Evolutionary conservation across 2,329 filamentous ascomycete species (phyloP).

Genomic region (Beauveria asiatica): DNA sequence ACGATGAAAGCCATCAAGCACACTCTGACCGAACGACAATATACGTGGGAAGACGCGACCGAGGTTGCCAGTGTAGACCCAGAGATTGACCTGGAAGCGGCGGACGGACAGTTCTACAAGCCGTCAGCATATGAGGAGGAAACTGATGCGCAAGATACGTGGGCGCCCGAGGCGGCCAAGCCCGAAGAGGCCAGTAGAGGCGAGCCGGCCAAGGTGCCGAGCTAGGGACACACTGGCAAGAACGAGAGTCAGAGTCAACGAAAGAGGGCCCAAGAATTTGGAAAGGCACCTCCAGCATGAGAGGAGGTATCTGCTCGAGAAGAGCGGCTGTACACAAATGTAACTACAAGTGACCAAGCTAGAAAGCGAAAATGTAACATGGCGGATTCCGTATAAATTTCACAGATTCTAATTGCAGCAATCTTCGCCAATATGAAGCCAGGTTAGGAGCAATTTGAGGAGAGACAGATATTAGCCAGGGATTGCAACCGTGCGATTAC

Average conservation of each 20-base stretch:
- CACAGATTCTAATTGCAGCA: constrained; percentile 1
- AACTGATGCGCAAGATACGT: constrained; percentile 16
- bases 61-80: constrained; percentile 56
- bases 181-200: constrained; percentile 9
- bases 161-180: constrained; percentile 17
- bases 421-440: neutral
- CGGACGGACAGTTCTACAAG: constrained; percentile 40
- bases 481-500: neutral
- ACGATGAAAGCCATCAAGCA: constrained; percentile 82
- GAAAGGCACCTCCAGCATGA: neutral
- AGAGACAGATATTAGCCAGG: neutral
- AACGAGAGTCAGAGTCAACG: neutral
- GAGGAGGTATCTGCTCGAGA: neutral
- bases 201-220: constrained; percentile 9
- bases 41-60: constrained; percentile 74
- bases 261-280: neutral
- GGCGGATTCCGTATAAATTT: constrained; percentile 1
- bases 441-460: neutral
- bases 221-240: neutral
- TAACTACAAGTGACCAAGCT: constrained; percentile 2
- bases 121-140: constrained; percentile 33
- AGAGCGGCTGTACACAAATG: constrained; percentile 6
- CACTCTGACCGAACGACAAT: constrained; percentile 76
- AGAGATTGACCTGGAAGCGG: constrained; percentile 52
- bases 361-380: constrained; percentile 2